Evolutionary conservation across 352 stramenopile species (phyloP).

Genomic region (Phytophthora uliginosa): DNA sequence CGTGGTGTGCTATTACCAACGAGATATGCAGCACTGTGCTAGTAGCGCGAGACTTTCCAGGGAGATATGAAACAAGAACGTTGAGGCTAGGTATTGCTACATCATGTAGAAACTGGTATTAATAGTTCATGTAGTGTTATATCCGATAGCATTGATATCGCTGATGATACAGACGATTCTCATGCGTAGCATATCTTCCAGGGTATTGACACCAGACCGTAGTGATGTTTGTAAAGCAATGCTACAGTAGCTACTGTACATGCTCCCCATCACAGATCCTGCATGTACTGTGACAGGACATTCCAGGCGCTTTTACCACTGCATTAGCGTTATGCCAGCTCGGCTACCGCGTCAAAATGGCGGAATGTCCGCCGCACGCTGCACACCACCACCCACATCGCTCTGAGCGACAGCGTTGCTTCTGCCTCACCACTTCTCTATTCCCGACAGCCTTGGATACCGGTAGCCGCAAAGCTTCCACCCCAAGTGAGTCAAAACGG

Average conservation of each 20-base stretch:
- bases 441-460: slow-evolving; percentile 10
- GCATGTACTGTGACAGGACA: slow-evolving; percentile 2
- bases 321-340: neutral
- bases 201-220: neutral
- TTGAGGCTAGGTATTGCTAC: neutral
- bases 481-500: slow-evolving; percentile 4
- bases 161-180: neutral
- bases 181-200: neutral
- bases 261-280: neutral
- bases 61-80: neutral
- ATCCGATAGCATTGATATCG: neutral
- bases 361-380: slow-evolving; percentile 8
- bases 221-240: neutral
- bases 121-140: too few species aligned
- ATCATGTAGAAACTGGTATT: neutral
- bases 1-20: too few species aligned
- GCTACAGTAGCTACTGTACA: neutral
- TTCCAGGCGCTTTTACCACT: neutral
- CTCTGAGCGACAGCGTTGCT: neutral
- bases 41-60: too few species aligned
- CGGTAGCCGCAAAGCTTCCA: slow-evolving; percentile 7
- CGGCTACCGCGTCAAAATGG: neutral
- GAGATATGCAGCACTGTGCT: too few species aligned
- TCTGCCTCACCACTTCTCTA: slow-evolving; percentile 4
- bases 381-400: slow-evolving; percentile 5